Base-by-base conservation (phyloP, 805 yeast species). In the Myxozyma kluyveri region DNA sequence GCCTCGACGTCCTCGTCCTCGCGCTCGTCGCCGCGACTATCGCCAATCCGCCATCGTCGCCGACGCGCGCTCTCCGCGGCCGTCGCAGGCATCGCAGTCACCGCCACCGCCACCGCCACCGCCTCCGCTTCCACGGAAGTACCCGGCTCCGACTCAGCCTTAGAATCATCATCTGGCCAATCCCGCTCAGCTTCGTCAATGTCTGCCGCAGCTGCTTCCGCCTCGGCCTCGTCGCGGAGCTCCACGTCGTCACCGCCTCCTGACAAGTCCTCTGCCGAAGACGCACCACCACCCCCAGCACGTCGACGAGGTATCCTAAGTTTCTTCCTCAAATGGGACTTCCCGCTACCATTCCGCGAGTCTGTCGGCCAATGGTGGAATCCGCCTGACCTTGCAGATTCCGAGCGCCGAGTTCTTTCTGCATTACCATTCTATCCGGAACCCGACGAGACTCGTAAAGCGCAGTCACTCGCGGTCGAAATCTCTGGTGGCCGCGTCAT, bases 351-450 rank as follows among this genome's bases (percentile, higher is more conserved):
- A 1, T 68, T 67, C 45, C 38, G 60, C 9, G 73, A 71, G 9
- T 71, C 80, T 2, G 67, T 68, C 46, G 54, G 61, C 41, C 78
- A 77, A 56, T 77, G 81, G 81, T 65, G 68, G 63, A 52, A 61
- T 6, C 67, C 73, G 14, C 61, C 66, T 4, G 59, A 68, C 6
- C 62, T 74, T 24, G 65, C 56, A 2, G 55, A 64, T 24, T 69
- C 78, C n/a, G 81, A 82, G 61, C 64, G 69, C 18, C 71, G 72
- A 4, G 73, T 88, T 6, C 70, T 88, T 19, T 75, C 82, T 14
- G 65, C 71, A 2, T 69, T 85, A 18, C 83, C 88, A 1, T 83
- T 73, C 42, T 64, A 53, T 49, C 73, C 74, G 3, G 45, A 45
- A 19, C 47, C 65, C 12, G 65, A 61, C 52, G 64, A 62, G 26